Evolutionary conservation across 1,284 basidiomycete species (phyloP).

Genomic region (Ceratobasidium sp.): DNA sequence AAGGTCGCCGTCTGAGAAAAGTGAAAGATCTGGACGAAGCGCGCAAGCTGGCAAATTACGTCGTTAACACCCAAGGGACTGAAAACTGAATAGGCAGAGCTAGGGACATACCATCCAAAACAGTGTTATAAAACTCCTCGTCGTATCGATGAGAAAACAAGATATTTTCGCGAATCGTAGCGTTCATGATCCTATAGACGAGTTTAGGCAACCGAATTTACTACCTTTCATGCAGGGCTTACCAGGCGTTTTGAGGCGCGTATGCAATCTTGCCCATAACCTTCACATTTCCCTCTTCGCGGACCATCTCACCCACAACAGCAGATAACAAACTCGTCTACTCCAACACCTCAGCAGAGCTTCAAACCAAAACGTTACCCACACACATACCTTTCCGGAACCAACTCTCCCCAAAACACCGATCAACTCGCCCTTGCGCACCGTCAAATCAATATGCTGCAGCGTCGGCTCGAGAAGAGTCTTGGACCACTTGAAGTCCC

Average conservation of each 20-base stretch:
- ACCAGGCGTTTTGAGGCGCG: conserved; percentile 92
- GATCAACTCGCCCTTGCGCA: conserved; percentile 86
- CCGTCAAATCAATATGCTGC: conserved; percentile 79
- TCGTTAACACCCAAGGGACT: too few relatives aligned
- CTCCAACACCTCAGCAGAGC: background rate
- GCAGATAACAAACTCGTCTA: conserved; percentile 80
- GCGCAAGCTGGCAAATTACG: conserved; percentile 76
- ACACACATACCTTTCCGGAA: conserved; percentile 79
- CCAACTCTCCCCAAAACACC: conserved; percentile 92
- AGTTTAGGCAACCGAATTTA: background rate
- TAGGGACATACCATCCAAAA: conserved; percentile 72
- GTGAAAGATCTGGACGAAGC: conserved; percentile 80
- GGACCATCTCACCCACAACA: conserved; percentile 90
- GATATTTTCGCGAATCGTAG: conserved; percentile 89
- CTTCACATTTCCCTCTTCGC: conserved; percentile 77
- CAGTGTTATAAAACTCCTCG: conserved; percentile 58
- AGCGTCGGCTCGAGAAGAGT: conserved; percentile 73
- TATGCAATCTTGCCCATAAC: conserved; percentile 85
- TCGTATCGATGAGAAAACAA: conserved; percentile 86
- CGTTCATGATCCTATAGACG: conserved; percentile 77
- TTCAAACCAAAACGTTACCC: background rate
- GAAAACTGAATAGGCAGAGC: background rate
- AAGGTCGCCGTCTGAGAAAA: conserved; percentile 76
- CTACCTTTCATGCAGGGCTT: conserved; percentile 48
- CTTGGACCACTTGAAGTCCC: conserved; percentile 84